Evolutionary conservation across 2,329 filamentous ascomycete species (phyloP), one percentile per base, ranked within the genome.

Genomic region (Fusarium begoniae): DNA sequence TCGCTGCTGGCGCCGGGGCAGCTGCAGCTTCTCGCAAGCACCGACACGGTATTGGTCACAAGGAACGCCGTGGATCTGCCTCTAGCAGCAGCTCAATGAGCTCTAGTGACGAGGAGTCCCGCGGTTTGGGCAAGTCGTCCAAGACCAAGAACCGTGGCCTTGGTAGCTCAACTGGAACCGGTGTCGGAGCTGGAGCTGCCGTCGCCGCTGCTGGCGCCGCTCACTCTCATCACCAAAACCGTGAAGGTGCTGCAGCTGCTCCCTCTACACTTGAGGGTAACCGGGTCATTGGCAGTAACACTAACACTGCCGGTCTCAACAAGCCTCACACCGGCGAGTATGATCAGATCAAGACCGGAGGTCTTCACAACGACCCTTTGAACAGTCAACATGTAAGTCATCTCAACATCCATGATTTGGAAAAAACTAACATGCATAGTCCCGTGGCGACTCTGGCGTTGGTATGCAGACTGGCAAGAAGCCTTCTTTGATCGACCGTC

Each of bases 401-500:
- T 8, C 17, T 40, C 11, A 18, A 10, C 5, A 10, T 8, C 2
- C 4, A 15, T 1, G 9, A 24, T 15, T 14, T 15, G 22, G 18
- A 10, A 51, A 5, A n/a, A 11, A 24, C 61, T 75, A 43, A 75
- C 37, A 14, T 18, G 2, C 6, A 24, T 12, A 73, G 74, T 28
- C 26, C 10, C 75, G 67, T 7, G 56, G n/a, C 18, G 70, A 69
- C 17, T 74, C 72, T 54, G 70, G 74, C 6, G 63, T 74, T 30
- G 63, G 48, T 10, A 54, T 63, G 43, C 40, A 58, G 12, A 38
- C 35, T 43, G 24, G 50, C 22, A 69, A 76, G 63, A 77, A 77
- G 48, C 73, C 73, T 2, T 73, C 73, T 8, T 24, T 77, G n/a
- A 40, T 76, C 26, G 75, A 77, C 7, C 75, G 70, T 20, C 57